A percentile compares a stretch with the other conserved stretches of the same genome.
phyloP scores from a whole-genome alignment of 192 early-diverging fungal genomes.

The Mortierella alpina region DNA sequence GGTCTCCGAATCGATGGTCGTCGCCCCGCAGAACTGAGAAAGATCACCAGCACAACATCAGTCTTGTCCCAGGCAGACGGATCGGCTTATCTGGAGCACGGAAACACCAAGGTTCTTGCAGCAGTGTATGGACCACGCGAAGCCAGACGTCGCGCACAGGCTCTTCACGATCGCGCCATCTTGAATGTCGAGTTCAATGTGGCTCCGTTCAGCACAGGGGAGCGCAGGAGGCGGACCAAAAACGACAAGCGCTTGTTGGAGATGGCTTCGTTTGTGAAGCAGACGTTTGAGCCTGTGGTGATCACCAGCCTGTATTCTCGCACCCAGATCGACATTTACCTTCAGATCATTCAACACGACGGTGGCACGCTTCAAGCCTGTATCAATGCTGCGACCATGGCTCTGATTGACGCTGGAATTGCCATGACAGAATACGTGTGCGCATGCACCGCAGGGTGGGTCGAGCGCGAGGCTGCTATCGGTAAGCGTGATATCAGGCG shows the following conservation, averaged over 20 bases:
- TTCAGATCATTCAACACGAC: conserved; percentile 94
- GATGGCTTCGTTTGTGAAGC: conserved; percentile 83
- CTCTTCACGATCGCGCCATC: conserved; percentile 76
- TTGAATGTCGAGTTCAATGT: conserved; percentile 93
- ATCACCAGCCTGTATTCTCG: conserved; percentile 78
- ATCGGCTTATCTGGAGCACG: conserved; percentile 94
- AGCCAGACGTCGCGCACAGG: conserved; percentile 67
- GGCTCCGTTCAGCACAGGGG: conserved; percentile 91
- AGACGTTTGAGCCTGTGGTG: conserved; percentile 93
- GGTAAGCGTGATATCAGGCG: conserved; percentile 48
- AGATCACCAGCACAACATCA: conserved; percentile 81
- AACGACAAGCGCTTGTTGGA: conserved; percentile 93
- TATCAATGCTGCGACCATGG: conserved; percentile 87
- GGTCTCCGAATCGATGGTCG: conserved; percentile 96
- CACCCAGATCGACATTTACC: conserved; percentile 92
- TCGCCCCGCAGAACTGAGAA: conserved; percentile 87
- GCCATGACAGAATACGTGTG: conserved; percentile 87
- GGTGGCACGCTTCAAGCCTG: conserved; percentile 85
- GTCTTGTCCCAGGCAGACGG: conserved; percentile 90
- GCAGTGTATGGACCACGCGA: conserved; percentile 95
- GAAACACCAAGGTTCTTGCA: conserved; percentile 93
- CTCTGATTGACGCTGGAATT: conserved; percentile 84
- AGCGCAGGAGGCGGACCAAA: conserved; percentile 85
- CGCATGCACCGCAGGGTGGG: conserved; percentile 89
- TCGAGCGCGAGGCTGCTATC: conserved; percentile 78